These are phyloP conservation scores for Nemania bipapillata DNA, from an alignment of 2,329 filamentous ascomycete genomes.

Conservation along the genomic window DNA sequence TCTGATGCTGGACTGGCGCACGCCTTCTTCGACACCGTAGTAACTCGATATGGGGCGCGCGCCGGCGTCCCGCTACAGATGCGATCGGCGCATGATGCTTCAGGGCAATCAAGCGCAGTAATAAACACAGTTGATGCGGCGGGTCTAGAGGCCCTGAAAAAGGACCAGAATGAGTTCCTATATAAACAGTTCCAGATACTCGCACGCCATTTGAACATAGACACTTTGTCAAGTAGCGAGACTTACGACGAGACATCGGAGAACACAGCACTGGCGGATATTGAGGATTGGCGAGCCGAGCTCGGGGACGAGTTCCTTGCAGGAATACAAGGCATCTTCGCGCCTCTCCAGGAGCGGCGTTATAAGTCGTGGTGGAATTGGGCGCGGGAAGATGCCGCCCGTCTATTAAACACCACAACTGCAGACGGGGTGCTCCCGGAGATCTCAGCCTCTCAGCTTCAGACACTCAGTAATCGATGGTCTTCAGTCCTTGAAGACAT, in stretches of 20 bases:
- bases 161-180: constrained; percentile 93
- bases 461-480: constrained; percentile 93
- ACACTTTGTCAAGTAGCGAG: not conserved
- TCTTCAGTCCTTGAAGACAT: constrained; percentile 51
- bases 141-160: constrained; percentile 64
- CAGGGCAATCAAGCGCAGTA: not conserved
- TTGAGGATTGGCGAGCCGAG: constrained; percentile 62
- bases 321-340: constrained; percentile 94
- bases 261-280: not conserved
- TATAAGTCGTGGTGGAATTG: constrained; percentile 99
- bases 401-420: constrained; percentile 10
- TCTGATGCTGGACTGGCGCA: constrained; percentile 91
- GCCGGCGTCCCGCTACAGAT: constrained; percentile 74
- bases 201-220: constrained; percentile 73
- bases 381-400: constrained; percentile 86
- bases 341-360: constrained; percentile 88
- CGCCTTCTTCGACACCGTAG: constrained; percentile 84
- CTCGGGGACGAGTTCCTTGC: constrained; percentile 95
- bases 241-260: not conserved
- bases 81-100: not conserved
- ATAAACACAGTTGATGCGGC: not conserved
- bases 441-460: constrained; percentile 22
- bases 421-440: not conserved
- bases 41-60: constrained; percentile 86
- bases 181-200: constrained; percentile 97